Conservation (phyloP, 805 yeast genomes). For the Suhomyces faveliae region DNA sequence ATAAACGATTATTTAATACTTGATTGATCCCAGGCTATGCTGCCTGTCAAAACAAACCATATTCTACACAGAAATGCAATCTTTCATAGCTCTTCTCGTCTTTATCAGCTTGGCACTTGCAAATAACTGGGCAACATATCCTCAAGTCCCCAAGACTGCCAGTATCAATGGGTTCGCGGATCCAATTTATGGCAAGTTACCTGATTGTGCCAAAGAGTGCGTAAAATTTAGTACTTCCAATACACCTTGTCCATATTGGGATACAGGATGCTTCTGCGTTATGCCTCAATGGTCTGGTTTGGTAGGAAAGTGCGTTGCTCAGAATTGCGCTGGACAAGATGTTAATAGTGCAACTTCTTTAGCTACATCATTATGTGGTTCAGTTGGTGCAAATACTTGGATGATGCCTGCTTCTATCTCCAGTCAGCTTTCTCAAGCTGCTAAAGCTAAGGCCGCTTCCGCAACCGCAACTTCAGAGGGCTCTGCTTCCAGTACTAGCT, state of each 20-base stretch:
- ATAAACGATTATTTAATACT: neutral
- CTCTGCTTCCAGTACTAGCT: neutral
- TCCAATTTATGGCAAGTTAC: slow-evolving; percentile 4
- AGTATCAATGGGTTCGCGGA: slow-evolving; percentile 49
- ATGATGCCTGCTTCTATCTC: slow-evolving; percentile 45
- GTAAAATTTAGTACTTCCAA: slow-evolving; percentile 35
- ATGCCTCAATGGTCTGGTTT: slow-evolving; percentile 47
- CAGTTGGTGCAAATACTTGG: slow-evolving; percentile 45
- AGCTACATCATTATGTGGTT: slow-evolving; percentile 42
- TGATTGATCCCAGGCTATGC: neutral
- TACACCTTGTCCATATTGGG: slow-evolving; percentile 55
- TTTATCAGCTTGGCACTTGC: neutral
- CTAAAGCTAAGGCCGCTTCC: slow-evolving; percentile 11
- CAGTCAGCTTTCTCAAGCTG: slow-evolving; percentile 27
- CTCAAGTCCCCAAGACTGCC: slow-evolving; percentile 48
- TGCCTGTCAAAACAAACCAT: too few species aligned
- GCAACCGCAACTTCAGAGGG: neutral
- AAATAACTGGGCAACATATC: slow-evolving; percentile 37
- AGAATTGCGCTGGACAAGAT: slow-evolving; percentile 35
- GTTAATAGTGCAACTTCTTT: slow-evolving; percentile 38
- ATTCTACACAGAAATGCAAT: neutral
- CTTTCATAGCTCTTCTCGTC: neutral
- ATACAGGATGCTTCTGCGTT: slow-evolving; percentile 50
- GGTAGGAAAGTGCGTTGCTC: slow-evolving; percentile 44
- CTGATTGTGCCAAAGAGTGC: slow-evolving; percentile 44